phyloP scores from a whole-genome alignment of 176 grass and related monocot genomes.

The Metroxylon sagu region DNA sequence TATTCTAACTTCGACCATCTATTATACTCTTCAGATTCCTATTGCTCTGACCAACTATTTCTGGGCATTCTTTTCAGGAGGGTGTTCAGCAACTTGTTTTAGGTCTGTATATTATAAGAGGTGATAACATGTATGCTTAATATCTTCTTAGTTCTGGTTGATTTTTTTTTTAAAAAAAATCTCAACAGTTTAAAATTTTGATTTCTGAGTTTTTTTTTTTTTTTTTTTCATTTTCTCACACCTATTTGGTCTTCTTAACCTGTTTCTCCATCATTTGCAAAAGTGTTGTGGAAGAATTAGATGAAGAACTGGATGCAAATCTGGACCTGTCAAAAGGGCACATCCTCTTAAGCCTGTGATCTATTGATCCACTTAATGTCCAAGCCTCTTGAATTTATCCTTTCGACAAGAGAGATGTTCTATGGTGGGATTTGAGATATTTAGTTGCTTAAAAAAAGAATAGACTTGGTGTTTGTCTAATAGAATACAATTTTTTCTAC shows the following conservation, averaged over 20 bases:
- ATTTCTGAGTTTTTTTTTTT: constrained; percentile 2
- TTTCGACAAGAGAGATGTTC: too few species aligned
- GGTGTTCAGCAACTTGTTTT: constrained; percentile 77
- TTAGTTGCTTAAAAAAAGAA: too few species aligned
- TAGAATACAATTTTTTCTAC: too few species aligned
- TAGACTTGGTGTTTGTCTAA: too few species aligned
- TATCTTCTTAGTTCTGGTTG: too few species aligned
- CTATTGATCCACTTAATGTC: constrained; percentile 27
- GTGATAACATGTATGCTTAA: constrained; percentile 75
- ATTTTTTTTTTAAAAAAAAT: not conserved
- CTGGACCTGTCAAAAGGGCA: constrained; percentile 68
- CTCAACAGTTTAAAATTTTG: not conserved
- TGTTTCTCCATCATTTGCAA: constrained; percentile 26
- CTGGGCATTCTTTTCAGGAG: constrained; percentile 45
- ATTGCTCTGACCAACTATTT: not conserved
- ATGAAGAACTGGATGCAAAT: constrained; percentile 71
- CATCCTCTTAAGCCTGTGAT: constrained; percentile 75
- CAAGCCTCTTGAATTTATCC: too few species aligned
- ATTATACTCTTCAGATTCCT: not conserved
- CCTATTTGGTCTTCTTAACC: not conserved
- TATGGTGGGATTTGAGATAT: too few species aligned
- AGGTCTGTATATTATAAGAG: constrained; percentile 88
- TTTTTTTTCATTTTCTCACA: not conserved
- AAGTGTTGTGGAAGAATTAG: constrained; percentile 79
- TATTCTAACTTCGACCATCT: too few species aligned